These are phyloP conservation scores for Podospora appendiculata DNA, from an alignment of 495 filamentous ascomycete genomes.

Conservation along the genomic window DNA sequence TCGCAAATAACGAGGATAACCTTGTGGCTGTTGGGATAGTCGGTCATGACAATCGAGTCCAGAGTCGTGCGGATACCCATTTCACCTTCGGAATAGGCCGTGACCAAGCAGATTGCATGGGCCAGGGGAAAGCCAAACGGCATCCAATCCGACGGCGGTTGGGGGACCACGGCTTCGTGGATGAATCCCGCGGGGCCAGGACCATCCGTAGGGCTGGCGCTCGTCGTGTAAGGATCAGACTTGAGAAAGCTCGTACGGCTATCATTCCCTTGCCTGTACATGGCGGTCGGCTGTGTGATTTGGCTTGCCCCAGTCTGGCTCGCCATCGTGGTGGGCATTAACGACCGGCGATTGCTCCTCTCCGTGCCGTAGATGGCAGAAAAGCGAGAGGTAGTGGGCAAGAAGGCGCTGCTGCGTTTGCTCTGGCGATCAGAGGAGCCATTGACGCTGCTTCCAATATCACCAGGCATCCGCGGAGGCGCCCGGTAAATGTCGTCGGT, in stretches of 20 bases:
- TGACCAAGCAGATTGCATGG: conserved; percentile 89
- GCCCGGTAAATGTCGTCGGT: conserved; percentile 93
- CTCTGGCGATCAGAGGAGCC: conserved; percentile 56
- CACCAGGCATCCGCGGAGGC: conserved; percentile 66
- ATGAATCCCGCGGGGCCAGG: conserved; percentile 88
- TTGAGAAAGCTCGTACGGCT: conserved; percentile 51
- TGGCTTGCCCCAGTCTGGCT: conserved; percentile 82
- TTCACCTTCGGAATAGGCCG: conserved; percentile 94
- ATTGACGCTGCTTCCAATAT: conserved; percentile 51
- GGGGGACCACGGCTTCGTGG: conserved; percentile 90
- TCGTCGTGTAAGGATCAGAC: conserved; percentile 40
- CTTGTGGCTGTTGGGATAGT: conserved; percentile 99
- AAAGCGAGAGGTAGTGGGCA: conserved; percentile 84
- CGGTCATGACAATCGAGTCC: conserved; percentile 93
- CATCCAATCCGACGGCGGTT: conserved; percentile 95
- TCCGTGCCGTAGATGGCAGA: conserved; percentile 77
- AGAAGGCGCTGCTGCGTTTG: conserved; percentile 75
- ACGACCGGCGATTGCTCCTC: conserved; percentile 43
- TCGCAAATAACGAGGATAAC: conserved; percentile 93
- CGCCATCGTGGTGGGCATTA: conserved; percentile 84
- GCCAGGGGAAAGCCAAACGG: conserved; percentile 93
- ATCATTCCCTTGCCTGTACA: conserved; percentile 69
- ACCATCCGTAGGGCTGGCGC: conserved; percentile 57
- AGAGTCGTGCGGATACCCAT: conserved; percentile 88
- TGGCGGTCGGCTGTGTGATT: conserved; percentile 59